Evolutionary conservation across 2,329 filamentous ascomycete species (phyloP).

Genomic region (Claviceps sp.): DNA sequence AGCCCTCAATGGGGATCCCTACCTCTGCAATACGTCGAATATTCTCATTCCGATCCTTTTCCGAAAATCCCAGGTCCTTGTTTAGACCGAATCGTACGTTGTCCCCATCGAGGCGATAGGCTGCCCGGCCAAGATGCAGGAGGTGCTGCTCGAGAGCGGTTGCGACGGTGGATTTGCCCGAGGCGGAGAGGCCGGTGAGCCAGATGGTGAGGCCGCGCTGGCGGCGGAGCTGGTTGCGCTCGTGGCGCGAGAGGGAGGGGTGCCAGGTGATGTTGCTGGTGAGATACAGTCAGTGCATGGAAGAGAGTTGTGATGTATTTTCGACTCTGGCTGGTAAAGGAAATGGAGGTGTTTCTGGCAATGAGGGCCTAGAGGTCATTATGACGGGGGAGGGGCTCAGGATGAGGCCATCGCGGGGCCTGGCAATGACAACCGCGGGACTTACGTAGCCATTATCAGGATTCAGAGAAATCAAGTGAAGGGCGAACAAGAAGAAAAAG

Average conservation of each 20-base stretch:
- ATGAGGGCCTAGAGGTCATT: not conserved
- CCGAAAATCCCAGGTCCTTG: constrained; percentile 91
- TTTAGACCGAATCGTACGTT: constrained; percentile 97
- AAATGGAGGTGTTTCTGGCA: not conserved
- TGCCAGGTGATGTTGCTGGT: constrained; percentile 84
- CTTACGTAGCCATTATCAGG: not conserved
- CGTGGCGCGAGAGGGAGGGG: constrained; percentile 61
- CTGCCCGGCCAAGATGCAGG: constrained; percentile 65
- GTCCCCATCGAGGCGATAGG: constrained; percentile 94
- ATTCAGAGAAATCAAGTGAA: not conserved
- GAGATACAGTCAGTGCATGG: not conserved
- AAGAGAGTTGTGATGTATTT: too few species aligned
- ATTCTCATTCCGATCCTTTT: constrained; percentile 91
- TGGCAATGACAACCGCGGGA: not conserved
- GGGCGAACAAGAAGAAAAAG: not conserved
- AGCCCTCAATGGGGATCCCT: not conserved
- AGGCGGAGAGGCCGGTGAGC: constrained; percentile 93
- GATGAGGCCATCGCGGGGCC: too few species aligned
- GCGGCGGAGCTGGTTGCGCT: constrained; percentile 61
- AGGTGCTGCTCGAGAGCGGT: constrained; percentile 95
- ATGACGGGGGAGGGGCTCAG: too few species aligned
- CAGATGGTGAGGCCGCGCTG: constrained; percentile 92
- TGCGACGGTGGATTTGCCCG: constrained; percentile 93
- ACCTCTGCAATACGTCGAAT: constrained; percentile 88
- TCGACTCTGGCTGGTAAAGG: too few species aligned